Evolutionary conservation across 306 rosid species (phyloP).

Genomic region (Prunus persica): Prunus_persica_NCBIv2 NC_034009.1:8799001-8799500

Average conservation of each 20-base stretch:
- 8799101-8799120: too few species aligned
- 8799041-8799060: not conserved
- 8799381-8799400: not conserved
- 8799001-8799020: not conserved
- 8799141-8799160: not conserved
- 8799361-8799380: not conserved
- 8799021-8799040: not conserved
- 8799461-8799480: not conserved
- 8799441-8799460: not conserved
- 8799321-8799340: not conserved
- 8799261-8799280: not conserved
- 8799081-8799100: too few species aligned
- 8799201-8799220: not conserved
- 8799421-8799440: not conserved
- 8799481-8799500: not conserved
- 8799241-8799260: not conserved
- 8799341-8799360: not conserved
- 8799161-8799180: not conserved
- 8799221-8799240: not conserved
- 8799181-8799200: not conserved
- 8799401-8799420: not conserved
- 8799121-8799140: too few species aligned
- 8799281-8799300: not conserved
- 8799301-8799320: not conserved
- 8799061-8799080: not conserved